phyloP scores from a whole-genome alignment of 352 stramenopile species.

The Globisporangium megalacanthum region DNA sequence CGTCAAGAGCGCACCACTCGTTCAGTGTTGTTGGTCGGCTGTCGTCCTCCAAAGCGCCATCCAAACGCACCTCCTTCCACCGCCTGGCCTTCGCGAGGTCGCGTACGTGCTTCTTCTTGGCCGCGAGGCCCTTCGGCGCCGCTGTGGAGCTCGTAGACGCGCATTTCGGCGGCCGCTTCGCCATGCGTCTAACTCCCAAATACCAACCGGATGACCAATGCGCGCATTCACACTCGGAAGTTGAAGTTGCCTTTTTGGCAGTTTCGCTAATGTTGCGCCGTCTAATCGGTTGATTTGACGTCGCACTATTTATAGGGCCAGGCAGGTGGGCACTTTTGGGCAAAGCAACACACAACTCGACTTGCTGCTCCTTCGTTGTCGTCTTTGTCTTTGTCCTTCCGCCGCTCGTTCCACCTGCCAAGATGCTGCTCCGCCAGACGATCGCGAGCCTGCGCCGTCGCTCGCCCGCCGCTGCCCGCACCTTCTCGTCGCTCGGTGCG shows the following conservation, averaged over 20 bases:
- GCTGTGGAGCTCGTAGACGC: neutral
- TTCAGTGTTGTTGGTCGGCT: neutral
- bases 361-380: neutral
- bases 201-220: neutral
- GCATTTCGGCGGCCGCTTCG: neutral
- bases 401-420: neutral
- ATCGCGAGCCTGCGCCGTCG: conserved; percentile 10
- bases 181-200: neutral
- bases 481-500: conserved; percentile 33
- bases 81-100: conserved; percentile 44
- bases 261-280: neutral
- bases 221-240: neutral
- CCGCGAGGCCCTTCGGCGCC: conserved; percentile 23
- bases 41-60: neutral
- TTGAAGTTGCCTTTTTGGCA: neutral
- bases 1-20: neutral
- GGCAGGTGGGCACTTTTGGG: too few relatives aligned
- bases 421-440: conserved; percentile 14
- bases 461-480: conserved; percentile 2
- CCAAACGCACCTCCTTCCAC: conserved; percentile 41
- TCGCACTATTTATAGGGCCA: neutral
- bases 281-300: conserved; percentile 16
- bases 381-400: neutral
- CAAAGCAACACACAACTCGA: too few relatives aligned
- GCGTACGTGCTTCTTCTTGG: conserved; percentile 76